A percentile compares a stretch with the other conserved stretches of the same genome.
These are phyloP conservation scores for Prosopis cineraria DNA, from an alignment of 306 rosid species.

Conservation along the genomic window DNA sequence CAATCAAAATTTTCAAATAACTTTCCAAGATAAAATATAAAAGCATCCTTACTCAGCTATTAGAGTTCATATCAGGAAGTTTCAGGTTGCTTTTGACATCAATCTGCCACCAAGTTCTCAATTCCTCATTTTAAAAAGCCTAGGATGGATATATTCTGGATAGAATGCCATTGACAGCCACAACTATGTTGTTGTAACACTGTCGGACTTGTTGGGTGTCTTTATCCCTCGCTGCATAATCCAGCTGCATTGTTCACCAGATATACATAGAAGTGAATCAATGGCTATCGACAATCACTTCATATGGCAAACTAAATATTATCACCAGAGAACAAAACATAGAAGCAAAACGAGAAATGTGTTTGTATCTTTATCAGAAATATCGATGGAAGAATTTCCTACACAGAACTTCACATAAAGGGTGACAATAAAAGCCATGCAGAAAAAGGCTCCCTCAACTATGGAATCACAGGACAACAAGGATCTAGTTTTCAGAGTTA, in stretches of 20 bases:
- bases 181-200: conserved; percentile 62
- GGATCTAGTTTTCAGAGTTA: background rate
- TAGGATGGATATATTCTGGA: conserved; percentile 46
- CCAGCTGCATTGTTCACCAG: conserved; percentile 60
- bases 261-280: background rate
- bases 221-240: conserved; percentile 81
- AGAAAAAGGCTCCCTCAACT: background rate
- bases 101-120: conserved; percentile 14
- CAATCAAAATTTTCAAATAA: conserved; percentile 18
- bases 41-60: conserved; percentile 22
- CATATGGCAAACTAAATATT: background rate
- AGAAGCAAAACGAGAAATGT: background rate
- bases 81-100: background rate
- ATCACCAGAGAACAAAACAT: background rate
- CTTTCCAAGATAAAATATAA: conserved; percentile 8
- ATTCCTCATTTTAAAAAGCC: conserved; percentile 3
- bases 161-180: conserved; percentile 56
- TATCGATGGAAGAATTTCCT: background rate
- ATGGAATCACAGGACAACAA: background rate
- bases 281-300: background rate
- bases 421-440: background rate
- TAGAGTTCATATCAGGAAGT: conserved; percentile 19
- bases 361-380: background rate
- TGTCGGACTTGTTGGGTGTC: conserved; percentile 59
- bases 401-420: background rate